Percentiles rank a stretch among this genome's conserved stretches.
phyloP scores from a whole-genome alignment of 768 basidiomycete species.

The Cytidiella melzeri region DNA sequence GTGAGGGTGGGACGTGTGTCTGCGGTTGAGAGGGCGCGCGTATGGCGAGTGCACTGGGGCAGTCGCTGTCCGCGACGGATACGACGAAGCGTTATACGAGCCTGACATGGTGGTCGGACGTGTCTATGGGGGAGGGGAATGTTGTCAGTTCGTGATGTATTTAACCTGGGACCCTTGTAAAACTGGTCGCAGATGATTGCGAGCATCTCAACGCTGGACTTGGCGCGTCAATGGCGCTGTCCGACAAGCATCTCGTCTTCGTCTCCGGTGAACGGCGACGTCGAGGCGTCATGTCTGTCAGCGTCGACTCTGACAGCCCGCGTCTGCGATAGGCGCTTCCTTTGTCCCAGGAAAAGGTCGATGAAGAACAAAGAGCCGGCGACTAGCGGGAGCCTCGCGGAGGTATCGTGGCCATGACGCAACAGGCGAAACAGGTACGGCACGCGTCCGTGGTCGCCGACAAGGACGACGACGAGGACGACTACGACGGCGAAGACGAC shows the following conservation, averaged over 20 bases:
- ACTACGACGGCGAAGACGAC: background rate
- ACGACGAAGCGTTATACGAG: background rate
- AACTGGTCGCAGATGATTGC: background rate
- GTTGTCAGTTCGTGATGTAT: background rate
- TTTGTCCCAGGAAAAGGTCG: too few relatives aligned
- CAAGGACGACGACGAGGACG: background rate
- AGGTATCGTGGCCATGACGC: background rate
- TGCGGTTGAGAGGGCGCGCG: background rate
- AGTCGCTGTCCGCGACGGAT: background rate
- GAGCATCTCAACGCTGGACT: too few relatives aligned
- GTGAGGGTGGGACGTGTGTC: conserved; percentile 8
- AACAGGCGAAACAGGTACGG: background rate
- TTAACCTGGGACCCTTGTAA: background rate
- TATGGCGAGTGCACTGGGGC: background rate
- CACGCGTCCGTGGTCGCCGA: background rate
- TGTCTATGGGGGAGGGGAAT: background rate
- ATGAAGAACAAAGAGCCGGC: too few relatives aligned
- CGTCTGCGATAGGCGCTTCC: too few relatives aligned
- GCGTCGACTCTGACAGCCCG: too few relatives aligned
- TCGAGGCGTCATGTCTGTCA: too few relatives aligned
- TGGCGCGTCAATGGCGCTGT: too few relatives aligned
- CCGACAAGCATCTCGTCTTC: too few relatives aligned
- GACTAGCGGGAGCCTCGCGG: too few relatives aligned
- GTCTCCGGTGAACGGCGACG: too few relatives aligned
- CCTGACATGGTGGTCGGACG: background rate